Evolutionary conservation across 257 asterid genomes (phyloP).

Genomic region (Anisodus tanguticus): DNA sequence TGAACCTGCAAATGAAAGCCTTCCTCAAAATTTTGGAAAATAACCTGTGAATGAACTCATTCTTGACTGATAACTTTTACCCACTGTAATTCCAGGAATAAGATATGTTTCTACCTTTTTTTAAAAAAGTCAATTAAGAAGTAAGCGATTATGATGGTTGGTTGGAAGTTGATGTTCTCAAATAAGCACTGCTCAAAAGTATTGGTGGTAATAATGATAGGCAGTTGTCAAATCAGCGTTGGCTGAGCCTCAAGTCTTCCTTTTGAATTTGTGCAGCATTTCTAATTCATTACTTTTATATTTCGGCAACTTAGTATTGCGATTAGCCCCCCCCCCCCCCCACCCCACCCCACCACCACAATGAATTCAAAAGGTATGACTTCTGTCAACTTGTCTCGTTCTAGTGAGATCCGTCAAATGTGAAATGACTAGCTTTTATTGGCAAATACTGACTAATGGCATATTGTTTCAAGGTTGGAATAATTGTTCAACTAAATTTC

Average conservation of each 20-base stretch:
- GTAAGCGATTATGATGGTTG: background rate
- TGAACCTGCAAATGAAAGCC: background rate
- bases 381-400: background rate
- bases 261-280: background rate
- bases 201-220: background rate
- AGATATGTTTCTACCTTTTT: background rate
- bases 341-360: too few species aligned
- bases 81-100: background rate
- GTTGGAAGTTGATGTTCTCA: background rate
- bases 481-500: background rate
- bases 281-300: too few species aligned
- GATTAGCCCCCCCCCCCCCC: background rate
- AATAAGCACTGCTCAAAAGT: background rate
- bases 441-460: too few species aligned
- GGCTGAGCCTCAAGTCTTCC: background rate
- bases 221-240: background rate
- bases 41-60: background rate
- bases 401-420: background rate
- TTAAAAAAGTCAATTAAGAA: background rate
- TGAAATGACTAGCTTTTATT: background rate
- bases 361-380: background rate
- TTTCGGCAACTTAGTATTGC: background rate
- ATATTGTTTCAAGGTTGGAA: background rate
- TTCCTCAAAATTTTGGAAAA: background rate
- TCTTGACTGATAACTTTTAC: background rate